Percentiles rank a stretch among this genome's conserved stretches.
Evolutionary conservation across 176 grass and related monocot genomes (phyloP).

Genomic region (Oropetium thomaeum): DNA sequence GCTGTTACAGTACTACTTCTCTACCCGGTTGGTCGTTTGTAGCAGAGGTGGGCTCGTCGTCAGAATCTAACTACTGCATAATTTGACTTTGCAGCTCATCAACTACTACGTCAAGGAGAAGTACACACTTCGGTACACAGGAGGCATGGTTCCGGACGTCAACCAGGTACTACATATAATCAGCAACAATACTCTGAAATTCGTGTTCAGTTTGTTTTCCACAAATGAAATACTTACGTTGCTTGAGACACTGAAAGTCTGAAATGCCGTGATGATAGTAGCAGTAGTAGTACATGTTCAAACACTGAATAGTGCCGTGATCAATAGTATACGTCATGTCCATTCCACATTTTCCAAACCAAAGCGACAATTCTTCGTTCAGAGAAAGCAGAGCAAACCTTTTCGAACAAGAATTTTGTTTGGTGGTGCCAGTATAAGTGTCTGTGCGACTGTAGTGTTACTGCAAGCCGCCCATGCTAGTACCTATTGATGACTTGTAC

Average conservation of each 20-base stretch:
- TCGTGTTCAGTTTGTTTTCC: not conserved
- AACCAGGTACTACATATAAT: conserved; percentile 80
- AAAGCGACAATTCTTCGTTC: conserved; percentile 3
- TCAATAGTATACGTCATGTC: conserved; percentile 18
- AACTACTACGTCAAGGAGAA: conserved; percentile 95
- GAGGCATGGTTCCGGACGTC: conserved; percentile 99
- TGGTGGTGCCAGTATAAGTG: conserved; percentile 19
- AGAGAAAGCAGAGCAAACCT: conserved; percentile 26
- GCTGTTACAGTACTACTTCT: not conserved
- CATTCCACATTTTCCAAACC: not conserved
- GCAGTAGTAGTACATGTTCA: not conserved
- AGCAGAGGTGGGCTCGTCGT: not conserved
- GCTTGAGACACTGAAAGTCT: not conserved
- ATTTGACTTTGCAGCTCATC: conserved; percentile 57
- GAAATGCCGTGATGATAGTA: not conserved
- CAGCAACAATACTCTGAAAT: not conserved
- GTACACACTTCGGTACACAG: conserved; percentile 96
- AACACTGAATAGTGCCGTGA: conserved; percentile 2
- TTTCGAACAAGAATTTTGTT: conserved; percentile 27
- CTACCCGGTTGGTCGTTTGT: not conserved
- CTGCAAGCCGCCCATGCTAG: conserved; percentile 21
- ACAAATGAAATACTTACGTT: not conserved
- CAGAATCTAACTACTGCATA: not conserved
- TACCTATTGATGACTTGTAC: not conserved
- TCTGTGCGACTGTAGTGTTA: conserved; percentile 21